A percentile compares a stretch with the other conserved stretches of the same genome.
phyloP scores from a whole-genome alignment of 345 rosid species.

The Linum tenue region DNA sequence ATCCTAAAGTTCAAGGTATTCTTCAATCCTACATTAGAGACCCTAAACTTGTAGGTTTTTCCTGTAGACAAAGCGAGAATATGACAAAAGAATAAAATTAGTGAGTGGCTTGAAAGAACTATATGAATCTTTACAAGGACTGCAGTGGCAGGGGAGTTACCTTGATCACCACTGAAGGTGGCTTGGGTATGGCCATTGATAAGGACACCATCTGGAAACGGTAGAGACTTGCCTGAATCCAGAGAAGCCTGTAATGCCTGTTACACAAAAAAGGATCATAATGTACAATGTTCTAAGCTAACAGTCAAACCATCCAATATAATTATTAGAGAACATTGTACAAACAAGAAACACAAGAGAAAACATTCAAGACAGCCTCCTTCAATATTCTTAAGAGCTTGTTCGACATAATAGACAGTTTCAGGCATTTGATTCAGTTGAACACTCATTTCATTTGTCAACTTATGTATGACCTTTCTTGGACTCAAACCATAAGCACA shows the following conservation, averaged over 20 bases:
- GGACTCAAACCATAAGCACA: too few species aligned
- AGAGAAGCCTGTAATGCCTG: neutral
- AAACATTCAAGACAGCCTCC: too few species aligned
- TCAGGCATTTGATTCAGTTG: too few species aligned
- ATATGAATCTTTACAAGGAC: neutral
- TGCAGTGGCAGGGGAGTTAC: constrained; percentile 15
- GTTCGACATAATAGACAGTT: too few species aligned
- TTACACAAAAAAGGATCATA: neutral
- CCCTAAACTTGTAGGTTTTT: constrained; percentile 73
- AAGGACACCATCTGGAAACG: constrained; percentile 43
- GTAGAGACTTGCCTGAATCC: constrained; percentile 2
- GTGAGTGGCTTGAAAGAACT: neutral
- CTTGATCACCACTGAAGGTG: constrained; percentile 55
- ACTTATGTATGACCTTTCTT: too few species aligned
- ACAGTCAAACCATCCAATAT: too few species aligned
- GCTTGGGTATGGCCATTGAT: constrained; percentile 47
- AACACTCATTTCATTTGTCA: too few species aligned
- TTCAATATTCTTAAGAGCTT: too few species aligned
- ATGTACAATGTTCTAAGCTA: neutral
- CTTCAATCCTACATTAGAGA: constrained; percentile 73
- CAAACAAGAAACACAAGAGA: too few species aligned
- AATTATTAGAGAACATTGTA: too few species aligned
- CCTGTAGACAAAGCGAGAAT: constrained; percentile 34
- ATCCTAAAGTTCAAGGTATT: constrained; percentile 73
- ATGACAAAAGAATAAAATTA: neutral